Percentiles rank a stretch among this genome's conserved stretches.
Conservation (phyloP, 495 filamentous ascomycete genomes). For the Penicillium lagena region DNA sequence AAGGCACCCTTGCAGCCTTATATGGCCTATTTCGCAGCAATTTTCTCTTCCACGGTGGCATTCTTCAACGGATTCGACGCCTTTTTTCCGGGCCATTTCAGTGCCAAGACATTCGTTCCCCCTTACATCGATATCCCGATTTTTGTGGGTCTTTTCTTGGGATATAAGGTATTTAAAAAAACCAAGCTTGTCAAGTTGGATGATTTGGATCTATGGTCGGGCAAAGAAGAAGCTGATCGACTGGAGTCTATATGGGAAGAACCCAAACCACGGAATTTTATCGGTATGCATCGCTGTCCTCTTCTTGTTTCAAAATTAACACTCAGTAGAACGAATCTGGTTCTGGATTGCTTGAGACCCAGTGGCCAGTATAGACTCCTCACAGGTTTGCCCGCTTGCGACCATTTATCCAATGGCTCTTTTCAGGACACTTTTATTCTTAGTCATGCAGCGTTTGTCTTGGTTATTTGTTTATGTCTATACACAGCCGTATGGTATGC, state of each 20-base stretch:
- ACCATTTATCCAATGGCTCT: too few relatives aligned
- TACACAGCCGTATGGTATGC: too few relatives aligned
- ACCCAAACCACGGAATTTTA: slow-evolving; percentile 14
- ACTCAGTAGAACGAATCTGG: slow-evolving; percentile 9
- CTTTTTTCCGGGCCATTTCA: slow-evolving; percentile 46
- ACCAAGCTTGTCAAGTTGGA: slow-evolving; percentile 47
- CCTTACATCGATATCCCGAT: slow-evolving; percentile 47
- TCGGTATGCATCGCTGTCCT: slow-evolving; percentile 6
- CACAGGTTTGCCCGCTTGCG: too few relatives aligned
- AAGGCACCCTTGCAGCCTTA: slow-evolving; percentile 45
- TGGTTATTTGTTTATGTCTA: too few relatives aligned
- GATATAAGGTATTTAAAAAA: slow-evolving; percentile 47
- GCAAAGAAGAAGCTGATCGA: slow-evolving; percentile 21
- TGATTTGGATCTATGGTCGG: slow-evolving; percentile 35
- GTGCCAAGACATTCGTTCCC: slow-evolving; percentile 22
- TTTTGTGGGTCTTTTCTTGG: slow-evolving; percentile 42
- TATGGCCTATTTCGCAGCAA: slow-evolving; percentile 38
- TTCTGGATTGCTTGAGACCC: slow-evolving; percentile 11
- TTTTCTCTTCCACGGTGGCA: slow-evolving; percentile 43
- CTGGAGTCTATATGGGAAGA: slow-evolving; percentile 16
- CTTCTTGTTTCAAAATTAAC: not conserved
- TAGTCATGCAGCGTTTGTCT: too few relatives aligned
- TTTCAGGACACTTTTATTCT: too few relatives aligned
- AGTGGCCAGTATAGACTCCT: too few relatives aligned
- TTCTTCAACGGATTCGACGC: slow-evolving; percentile 55